Conservation (phyloP, 202 grass and related monocot genomes). For the Musa balbisiana region DNA sequence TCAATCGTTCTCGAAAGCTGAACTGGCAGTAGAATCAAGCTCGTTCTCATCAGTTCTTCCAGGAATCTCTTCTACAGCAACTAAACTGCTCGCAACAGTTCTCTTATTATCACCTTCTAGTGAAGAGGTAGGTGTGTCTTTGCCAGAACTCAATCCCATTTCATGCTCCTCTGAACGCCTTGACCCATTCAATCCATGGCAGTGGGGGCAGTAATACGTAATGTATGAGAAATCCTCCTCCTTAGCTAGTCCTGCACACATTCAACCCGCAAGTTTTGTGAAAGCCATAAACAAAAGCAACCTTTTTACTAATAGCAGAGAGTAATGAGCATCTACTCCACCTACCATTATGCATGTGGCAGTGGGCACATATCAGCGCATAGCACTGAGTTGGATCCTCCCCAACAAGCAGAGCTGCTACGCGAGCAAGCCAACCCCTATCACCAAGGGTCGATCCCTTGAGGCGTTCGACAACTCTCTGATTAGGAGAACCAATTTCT, state of each 20-base stretch:
- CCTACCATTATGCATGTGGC: slow-evolving; percentile 95
- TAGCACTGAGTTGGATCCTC: slow-evolving; percentile 97
- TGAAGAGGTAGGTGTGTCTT: slow-evolving; percentile 40
- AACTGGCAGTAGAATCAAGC: not conserved
- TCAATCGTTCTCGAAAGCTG: not conserved
- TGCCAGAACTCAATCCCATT: slow-evolving; percentile 33
- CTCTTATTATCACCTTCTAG: slow-evolving; percentile 20
- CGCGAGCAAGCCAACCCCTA: slow-evolving; percentile 76
- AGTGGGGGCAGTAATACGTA: slow-evolving; percentile 92
- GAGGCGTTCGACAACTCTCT: slow-evolving; percentile 53
- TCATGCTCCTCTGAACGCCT: slow-evolving; percentile 47
- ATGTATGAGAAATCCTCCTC: slow-evolving; percentile 87
- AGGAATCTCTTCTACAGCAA: slow-evolving; percentile 28
- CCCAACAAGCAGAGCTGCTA: slow-evolving; percentile 83
- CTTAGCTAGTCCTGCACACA: slow-evolving; percentile 62
- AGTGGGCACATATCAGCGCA: slow-evolving; percentile 75
- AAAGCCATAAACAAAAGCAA: not conserved
- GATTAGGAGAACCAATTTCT: slow-evolving; percentile 30
- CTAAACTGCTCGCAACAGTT: slow-evolving; percentile 20
- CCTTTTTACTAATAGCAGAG: not conserved
- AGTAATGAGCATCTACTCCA: not conserved
- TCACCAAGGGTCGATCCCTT: slow-evolving; percentile 40
- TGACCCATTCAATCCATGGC: slow-evolving; percentile 61
- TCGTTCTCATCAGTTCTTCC: slow-evolving; percentile 6
- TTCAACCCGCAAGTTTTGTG: slow-evolving; percentile 1